phyloP scores from a whole-genome alignment of 352 stramenopile genomes.

The Pythium inflatum region DNA sequence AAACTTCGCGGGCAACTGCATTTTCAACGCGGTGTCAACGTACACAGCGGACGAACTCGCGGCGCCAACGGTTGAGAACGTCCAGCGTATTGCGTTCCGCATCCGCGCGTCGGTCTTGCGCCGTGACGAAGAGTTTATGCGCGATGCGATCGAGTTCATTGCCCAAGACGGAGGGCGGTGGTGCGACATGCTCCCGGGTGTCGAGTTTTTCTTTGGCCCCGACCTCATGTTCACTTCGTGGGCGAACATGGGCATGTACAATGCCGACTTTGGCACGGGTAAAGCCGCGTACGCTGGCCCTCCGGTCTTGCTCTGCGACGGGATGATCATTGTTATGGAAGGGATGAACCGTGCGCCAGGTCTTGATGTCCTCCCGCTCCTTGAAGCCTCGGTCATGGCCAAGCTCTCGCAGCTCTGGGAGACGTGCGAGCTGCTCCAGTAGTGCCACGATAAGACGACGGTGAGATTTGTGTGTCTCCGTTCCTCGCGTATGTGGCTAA shows the following conservation, averaged over 20 bases:
- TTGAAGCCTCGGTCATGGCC: conserved; percentile 44
- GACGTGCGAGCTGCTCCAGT: conserved; percentile 8
- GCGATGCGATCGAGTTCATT: conserved; percentile 58
- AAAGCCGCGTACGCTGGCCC: conserved; percentile 45
- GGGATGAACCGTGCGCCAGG: conserved; percentile 38
- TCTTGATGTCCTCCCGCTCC: conserved; percentile 50
- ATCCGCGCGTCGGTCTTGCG: conserved; percentile 50
- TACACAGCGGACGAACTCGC: conserved; percentile 43
- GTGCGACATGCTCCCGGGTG: conserved; percentile 40
- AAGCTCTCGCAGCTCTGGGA: conserved; percentile 40
- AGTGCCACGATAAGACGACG: too few species aligned
- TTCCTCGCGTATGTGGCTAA: too few species aligned
- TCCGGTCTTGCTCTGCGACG: conserved; percentile 43
- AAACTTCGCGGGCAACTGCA: conserved; percentile 59
- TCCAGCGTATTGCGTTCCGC: conserved; percentile 38
- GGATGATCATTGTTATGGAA: conserved; percentile 54
- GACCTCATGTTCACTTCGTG: conserved; percentile 70
- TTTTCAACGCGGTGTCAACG: conserved; percentile 55
- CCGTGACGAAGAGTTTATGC: conserved; percentile 45
- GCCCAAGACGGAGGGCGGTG: conserved; percentile 33
- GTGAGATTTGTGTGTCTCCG: too few species aligned
- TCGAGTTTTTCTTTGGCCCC: conserved; percentile 49
- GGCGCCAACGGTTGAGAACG: conserved; percentile 7
- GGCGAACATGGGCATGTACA: conserved; percentile 64
- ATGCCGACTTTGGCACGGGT: conserved; percentile 48